These are phyloP conservation scores for Populus hybrid DNA, from an alignment of 441 rosid genomes.

Conservation along the genomic window DNA sequence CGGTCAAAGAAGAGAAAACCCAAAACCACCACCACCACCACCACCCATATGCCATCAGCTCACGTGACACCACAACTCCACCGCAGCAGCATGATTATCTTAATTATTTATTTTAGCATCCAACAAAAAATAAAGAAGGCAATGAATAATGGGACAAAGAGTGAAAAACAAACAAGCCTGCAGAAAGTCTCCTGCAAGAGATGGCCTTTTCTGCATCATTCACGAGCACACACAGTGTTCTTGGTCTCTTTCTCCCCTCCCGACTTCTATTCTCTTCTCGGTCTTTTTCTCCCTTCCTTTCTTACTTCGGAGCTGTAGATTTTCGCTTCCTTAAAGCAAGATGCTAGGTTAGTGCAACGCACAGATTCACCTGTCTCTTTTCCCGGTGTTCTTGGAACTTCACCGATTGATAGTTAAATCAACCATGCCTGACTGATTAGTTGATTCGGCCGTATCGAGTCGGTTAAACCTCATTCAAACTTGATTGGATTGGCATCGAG, in stretches of 20 bases:
- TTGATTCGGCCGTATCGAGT: too few relatives aligned
- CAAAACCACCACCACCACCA: neutral
- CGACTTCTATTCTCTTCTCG: too few relatives aligned
- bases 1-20: conserved; percentile 1
- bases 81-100: neutral
- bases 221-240: neutral
- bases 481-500: too few relatives aligned
- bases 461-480: too few relatives aligned
- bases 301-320: too few relatives aligned
- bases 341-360: neutral
- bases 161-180: neutral
- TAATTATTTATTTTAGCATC: too few relatives aligned
- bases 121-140: neutral
- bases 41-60: neutral
- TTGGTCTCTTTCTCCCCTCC: neutral
- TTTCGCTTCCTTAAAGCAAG: neutral
- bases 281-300: too few relatives aligned
- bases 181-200: neutral
- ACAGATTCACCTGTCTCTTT: neutral
- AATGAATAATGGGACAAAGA: neutral
- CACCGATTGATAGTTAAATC: neutral
- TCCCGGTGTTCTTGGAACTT: neutral
- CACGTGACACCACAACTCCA: conserved; percentile 1
- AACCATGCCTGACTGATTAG: neutral
- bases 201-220: neutral